Conservation (phyloP, 2,329 filamentous ascomycete genomes). For the Ampelomyces quisqualis region DNA sequence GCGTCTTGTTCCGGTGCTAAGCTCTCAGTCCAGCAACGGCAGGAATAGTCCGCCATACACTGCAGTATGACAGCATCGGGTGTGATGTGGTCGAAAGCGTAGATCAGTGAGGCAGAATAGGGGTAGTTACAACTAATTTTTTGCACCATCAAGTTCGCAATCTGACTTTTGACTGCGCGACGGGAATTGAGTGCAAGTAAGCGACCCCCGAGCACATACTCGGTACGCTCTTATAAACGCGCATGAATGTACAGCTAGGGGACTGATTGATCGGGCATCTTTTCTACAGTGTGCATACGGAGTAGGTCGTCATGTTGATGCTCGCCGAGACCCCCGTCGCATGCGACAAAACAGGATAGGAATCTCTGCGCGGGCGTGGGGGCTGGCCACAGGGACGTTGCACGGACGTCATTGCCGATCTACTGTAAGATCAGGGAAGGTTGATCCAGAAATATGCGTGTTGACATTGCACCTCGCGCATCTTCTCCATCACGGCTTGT, state of each 20-base stretch:
- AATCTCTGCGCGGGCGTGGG: slow-evolving; percentile 17
- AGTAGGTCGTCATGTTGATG: too few relatives aligned
- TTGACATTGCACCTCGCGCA: slow-evolving; percentile 12
- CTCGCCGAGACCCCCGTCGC: not conserved
- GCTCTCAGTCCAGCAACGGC: not conserved
- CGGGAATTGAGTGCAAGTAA: slow-evolving; percentile 8
- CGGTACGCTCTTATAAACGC: too few relatives aligned
- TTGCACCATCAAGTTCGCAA: not conserved
- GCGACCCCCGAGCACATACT: slow-evolving; percentile 10
- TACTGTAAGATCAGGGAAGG: slow-evolving; percentile 27
- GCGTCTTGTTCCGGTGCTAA: not conserved
- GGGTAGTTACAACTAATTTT: not conserved
- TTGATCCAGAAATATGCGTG: slow-evolving; percentile 28
- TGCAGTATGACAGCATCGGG: not conserved
- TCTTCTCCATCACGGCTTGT: not conserved
- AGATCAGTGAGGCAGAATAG: not conserved
- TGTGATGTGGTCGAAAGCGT: not conserved
- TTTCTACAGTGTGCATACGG: too few relatives aligned
- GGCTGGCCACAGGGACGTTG: slow-evolving; percentile 20
- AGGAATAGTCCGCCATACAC: not conserved
- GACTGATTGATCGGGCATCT: too few relatives aligned
- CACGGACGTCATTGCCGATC: slow-evolving; percentile 27
- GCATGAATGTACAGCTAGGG: slow-evolving; percentile 13
- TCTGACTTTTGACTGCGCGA: not conserved
- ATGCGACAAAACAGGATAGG: slow-evolving; percentile 15